Evolutionary conservation across 208 protist genomes (phyloP).

Genomic region (Spongospora subterranea): DNA sequence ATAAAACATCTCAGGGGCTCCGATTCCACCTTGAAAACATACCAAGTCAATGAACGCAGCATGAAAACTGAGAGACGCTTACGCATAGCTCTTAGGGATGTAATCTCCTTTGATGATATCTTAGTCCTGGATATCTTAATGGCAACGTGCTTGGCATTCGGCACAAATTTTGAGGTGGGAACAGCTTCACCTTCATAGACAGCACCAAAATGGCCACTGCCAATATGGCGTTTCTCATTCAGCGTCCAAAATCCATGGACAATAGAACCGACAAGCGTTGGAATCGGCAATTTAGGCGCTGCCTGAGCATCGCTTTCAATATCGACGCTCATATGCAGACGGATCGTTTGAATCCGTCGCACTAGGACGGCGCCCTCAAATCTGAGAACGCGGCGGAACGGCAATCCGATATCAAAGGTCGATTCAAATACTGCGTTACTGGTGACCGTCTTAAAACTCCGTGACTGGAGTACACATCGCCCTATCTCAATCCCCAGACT

Average conservation of each 20-base stretch:
- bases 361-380: too few species aligned
- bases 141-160: background rate
- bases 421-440: too few species aligned
- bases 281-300: background rate
- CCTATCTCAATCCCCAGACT: too few species aligned
- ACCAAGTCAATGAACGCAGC: background rate
- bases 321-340: too few species aligned
- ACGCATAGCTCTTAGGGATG: constrained; percentile 28
- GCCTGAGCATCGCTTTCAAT: background rate
- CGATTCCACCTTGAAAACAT: constrained; percentile 45
- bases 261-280: background rate
- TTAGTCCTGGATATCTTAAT: constrained; percentile 57
- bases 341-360: too few species aligned
- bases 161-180: background rate
- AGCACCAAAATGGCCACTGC: constrained; percentile 38
- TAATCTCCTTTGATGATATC: constrained; percentile 34
- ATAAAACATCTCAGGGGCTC: constrained; percentile 59
- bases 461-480: too few species aligned
- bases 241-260: constrained; percentile 16
- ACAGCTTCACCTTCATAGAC: constrained; percentile 46
- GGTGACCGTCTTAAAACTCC: too few species aligned
- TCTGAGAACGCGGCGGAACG: too few species aligned
- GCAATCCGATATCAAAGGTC: too few species aligned
- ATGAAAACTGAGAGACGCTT: background rate
- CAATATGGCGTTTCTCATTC: background rate